These are phyloP conservation scores for Talaromyces marneffei DNA, from an alignment of 2,329 filamentous ascomycete genomes.

Conservation along the genomic window DNA sequence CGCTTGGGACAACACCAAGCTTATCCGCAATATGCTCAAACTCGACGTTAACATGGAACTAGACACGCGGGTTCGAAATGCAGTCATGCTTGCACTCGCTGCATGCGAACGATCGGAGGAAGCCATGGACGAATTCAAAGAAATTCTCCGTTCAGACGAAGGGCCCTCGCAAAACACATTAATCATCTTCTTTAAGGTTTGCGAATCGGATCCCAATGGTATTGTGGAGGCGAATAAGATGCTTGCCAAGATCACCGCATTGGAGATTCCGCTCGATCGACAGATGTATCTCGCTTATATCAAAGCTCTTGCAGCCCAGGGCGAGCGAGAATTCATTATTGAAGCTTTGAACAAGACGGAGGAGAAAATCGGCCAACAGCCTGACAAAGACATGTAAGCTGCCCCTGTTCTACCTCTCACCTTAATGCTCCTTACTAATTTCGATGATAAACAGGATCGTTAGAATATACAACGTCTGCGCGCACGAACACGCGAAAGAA, in stretches of 20 bases:
- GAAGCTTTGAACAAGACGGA: conserved; percentile 62
- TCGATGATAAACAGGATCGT: conserved; percentile 53
- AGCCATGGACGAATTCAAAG: conserved; percentile 73
- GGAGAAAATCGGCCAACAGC: conserved; percentile 58
- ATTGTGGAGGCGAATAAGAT: conserved; percentile 47
- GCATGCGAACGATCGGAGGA: conserved; percentile 59
- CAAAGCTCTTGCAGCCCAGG: conserved; percentile 68
- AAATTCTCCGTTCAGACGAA: conserved; percentile 77
- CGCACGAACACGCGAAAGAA: conserved; percentile 58
- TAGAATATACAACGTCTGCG: conserved; percentile 68
- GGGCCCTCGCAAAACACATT: conserved; percentile 79
- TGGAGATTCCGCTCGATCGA: conserved; percentile 73
- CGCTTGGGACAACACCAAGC: conserved; percentile 61
- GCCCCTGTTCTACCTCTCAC: background rate
- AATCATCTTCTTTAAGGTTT: conserved; percentile 72
- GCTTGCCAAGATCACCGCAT: conserved; percentile 53
- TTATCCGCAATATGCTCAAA: conserved; percentile 89
- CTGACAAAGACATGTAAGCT: conserved; percentile 65
- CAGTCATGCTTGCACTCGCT: conserved; percentile 79
- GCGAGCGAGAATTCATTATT: conserved; percentile 62
- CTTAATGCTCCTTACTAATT: background rate
- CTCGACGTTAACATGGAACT: conserved; percentile 77
- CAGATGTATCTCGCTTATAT: conserved; percentile 71
- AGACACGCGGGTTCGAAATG: conserved; percentile 71
- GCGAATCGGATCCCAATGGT: conserved; percentile 53